Base-by-base conservation (phyloP, 768 basidiomycete species). In the Boletus reticulatus region DNA sequence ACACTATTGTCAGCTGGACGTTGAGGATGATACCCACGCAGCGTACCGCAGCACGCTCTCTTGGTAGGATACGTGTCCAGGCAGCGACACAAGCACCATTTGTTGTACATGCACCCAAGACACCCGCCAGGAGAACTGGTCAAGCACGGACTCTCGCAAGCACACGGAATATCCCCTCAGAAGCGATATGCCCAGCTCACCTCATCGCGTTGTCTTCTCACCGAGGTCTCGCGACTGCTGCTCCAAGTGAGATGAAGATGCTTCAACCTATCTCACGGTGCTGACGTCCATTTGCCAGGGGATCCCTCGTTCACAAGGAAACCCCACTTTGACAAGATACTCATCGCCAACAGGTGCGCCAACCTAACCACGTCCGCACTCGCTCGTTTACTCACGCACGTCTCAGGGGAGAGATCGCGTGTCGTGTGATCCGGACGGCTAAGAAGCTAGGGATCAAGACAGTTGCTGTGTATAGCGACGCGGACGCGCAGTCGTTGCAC, bases 401-500 rank as follows among this genome's bases (percentile, higher is more conserved):
- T 44, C 36, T 14, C 58, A 96, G 94, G 71, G 94, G 94, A 45
- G 94, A 98, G 73, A 98, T 98, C 59, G 94, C 94, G 6, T 97
- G 95, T 70, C 87, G 94, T 19, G 92, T 98, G 43, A 96, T 96
- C 52, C 86, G 90, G 24, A 96, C 94, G 0, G 92, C 92, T 3
- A 84, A 79, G 70, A 89, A 88, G 66, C 76, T 97, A 4, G 94
- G 95, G 0, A 88, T 97, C 68, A 87, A 82, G 78, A 94, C 92
- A 0, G 94, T 97, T 16, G 94, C 94, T 0, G 90, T 98, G 8
- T 97, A 89, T 67, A 92, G 89, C 57, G 92, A 95, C 45, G 92
- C 84, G 8, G 95, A 98, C 61, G 82, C 77, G 48, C 78, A 87
- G 65, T 80, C 92, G 0, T 69, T 95, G 56, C 95, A 98, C 69